Evolutionary conservation across 2,329 filamentous ascomycete species (phyloP), one percentile per base, ranked within the genome.

Genomic region (Coniochaeta sp.): DNA sequence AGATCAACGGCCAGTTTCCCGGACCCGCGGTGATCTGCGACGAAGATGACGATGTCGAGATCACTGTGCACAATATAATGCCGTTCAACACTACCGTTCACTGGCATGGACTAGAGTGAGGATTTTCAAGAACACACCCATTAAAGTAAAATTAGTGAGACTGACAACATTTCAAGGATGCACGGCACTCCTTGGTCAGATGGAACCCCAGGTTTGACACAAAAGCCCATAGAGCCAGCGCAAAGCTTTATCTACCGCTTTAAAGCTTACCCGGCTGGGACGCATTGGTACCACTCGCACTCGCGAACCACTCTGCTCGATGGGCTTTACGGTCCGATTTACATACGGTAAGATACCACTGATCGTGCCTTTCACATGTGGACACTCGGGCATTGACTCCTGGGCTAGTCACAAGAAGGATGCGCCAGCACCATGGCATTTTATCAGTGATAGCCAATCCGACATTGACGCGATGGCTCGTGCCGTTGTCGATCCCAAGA

Each of bases 1-100:
- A 85, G 38, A 65, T 83, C 59, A 86, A 86, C 55, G 77, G 76
- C 10, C 72, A 81, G 58, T 81, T 79, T 48, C 83, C 85, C 0
- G 85, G 82, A 0, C 85, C 85, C 0, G 66, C 71, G 1, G 71
- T 87, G 8, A 71, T 77, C 47, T 70, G 77, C 8, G 65, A 73
- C 42, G 72, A 81, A 61, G 78, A 76, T 16, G 77, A 82, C 51
- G 61, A 65, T 20, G 69, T 78, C 3, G 59, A 67, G n/a, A 63
- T 78, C 6, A 57, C 61, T 3, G 72, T 80, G 2, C 58, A 67
- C 35, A 81, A 81, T 57, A 55, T 67, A 5, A 68, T 75, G 20
- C 72, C 75, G 0, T 70, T 67, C 49, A 73, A 77, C 53, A 71
- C 73, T 1, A 73, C 73, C 1, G 56, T 80, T 4, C 77, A 80